Percentiles rank a stretch among this genome's conserved stretches.
Conservation (phyloP, 2,329 filamentous ascomycete species). For the Aspergillus candidus region DNA sequence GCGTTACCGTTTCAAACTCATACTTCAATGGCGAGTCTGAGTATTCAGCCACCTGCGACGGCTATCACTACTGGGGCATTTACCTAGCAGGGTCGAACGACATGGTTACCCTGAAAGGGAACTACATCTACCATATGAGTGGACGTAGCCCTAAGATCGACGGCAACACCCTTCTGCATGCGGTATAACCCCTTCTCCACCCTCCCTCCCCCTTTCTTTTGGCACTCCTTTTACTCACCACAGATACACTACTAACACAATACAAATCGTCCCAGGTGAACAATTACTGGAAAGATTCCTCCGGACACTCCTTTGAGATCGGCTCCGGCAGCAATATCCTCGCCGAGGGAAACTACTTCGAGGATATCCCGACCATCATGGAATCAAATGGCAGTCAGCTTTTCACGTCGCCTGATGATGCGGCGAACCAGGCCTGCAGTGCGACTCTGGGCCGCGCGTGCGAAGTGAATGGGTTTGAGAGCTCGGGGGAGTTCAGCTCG, state of each 20-base stretch:
- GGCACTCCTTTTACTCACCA: background rate
- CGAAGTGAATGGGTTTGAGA: constrained; percentile 47
- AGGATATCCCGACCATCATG: constrained; percentile 46
- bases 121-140: constrained; percentile 56
- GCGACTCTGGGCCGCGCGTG: constrained; percentile 46
- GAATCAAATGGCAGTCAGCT: constrained; percentile 36
- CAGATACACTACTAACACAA: background rate
- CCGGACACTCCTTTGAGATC: constrained; percentile 54
- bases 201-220: no score
- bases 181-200: constrained; percentile 20
- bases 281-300: constrained; percentile 55
- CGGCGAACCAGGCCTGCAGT: constrained; percentile 40
- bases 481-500: constrained; percentile 29
- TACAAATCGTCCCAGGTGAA: constrained; percentile 30
- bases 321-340: constrained; percentile 43
- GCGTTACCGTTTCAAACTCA: constrained; percentile 55
- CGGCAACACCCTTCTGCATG: constrained; percentile 53
- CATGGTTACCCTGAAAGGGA: constrained; percentile 53
- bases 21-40: constrained; percentile 51
- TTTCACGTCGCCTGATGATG: constrained; percentile 33
- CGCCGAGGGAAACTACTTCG: constrained; percentile 55
- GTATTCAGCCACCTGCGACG: constrained; percentile 54
- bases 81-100: constrained; percentile 53
- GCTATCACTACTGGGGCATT: constrained; percentile 56
- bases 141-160: constrained; percentile 54